Evolutionary conservation across 345 rosid species (phyloP).

Genomic region (Eucalyptus marginata): DNA sequence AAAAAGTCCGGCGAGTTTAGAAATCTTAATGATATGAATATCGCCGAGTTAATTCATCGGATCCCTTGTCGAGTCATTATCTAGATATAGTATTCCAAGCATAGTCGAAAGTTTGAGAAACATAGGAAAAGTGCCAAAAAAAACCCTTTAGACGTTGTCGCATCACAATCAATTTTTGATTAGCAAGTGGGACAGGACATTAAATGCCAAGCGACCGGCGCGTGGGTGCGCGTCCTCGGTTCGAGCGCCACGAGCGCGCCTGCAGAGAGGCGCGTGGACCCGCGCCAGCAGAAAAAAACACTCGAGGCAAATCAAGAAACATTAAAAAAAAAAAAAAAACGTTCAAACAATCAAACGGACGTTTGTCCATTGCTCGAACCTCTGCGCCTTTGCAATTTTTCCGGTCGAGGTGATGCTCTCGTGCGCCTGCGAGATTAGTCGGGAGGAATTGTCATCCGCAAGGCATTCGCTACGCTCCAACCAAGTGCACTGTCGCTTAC

Average conservation of each 20-base stretch:
- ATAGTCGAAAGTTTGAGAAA: background rate
- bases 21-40: background rate
- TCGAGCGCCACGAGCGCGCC: background rate
- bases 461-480: background rate
- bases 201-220: background rate
- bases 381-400: background rate
- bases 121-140: background rate
- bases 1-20: background rate
- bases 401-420: background rate
- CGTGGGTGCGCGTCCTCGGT: background rate
- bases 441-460: background rate
- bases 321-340: background rate
- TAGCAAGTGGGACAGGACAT: background rate
- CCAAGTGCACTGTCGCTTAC: background rate
- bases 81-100: background rate
- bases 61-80: background rate
- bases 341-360: background rate
- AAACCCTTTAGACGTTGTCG: background rate
- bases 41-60: background rate
- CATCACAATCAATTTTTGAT: background rate
- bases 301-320: background rate
- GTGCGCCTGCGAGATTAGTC: background rate
- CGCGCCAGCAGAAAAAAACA: background rate
- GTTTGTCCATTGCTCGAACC: background rate
- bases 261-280: background rate